Conservation (phyloP, 2,329 filamentous ascomycete genomes). For the Penicillium occitanis region DNA sequence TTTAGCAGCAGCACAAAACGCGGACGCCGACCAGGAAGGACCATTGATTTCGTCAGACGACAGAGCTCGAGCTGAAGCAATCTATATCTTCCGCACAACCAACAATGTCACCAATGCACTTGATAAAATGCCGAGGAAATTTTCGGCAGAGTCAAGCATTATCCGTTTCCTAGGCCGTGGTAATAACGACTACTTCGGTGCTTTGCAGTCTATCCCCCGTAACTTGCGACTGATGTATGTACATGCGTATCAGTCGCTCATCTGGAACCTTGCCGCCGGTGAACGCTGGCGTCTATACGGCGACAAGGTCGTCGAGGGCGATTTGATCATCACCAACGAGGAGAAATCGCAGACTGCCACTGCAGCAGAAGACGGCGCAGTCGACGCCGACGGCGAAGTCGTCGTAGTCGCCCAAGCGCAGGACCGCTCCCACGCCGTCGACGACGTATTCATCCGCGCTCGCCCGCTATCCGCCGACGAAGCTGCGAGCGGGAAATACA, state of each 20-base stretch:
- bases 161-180: slow-evolving; percentile 68
- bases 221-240: slow-evolving; percentile 91
- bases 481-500: slow-evolving; percentile 70
- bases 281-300: slow-evolving; percentile 78
- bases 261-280: slow-evolving; percentile 87
- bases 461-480: slow-evolving; percentile 75
- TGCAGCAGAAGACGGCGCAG: slow-evolving; percentile 46
- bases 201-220: slow-evolving; percentile 74
- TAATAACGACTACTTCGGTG: slow-evolving; percentile 73
- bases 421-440: slow-evolving; percentile 55
- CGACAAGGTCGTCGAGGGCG: slow-evolving; percentile 72
- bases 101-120: slow-evolving; percentile 62
- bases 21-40: slow-evolving; percentile 37
- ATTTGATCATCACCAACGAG: slow-evolving; percentile 69
- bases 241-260: slow-evolving; percentile 90
- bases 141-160: slow-evolving; percentile 74
- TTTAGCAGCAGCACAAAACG: slow-evolving; percentile 56
- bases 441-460: slow-evolving; percentile 66
- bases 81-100: slow-evolving; percentile 68
- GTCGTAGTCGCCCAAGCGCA: slow-evolving; percentile 61
- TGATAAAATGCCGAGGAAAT: slow-evolving; percentile 72
- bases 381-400: slow-evolving; percentile 64
- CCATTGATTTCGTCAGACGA: slow-evolving; percentile 70
- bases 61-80: slow-evolving; percentile 72
- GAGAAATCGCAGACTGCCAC: slow-evolving; percentile 42